Evolutionary conservation across 2,329 filamentous ascomycete genomes (phyloP).

Genomic region (Fusarium sp.): DNA sequence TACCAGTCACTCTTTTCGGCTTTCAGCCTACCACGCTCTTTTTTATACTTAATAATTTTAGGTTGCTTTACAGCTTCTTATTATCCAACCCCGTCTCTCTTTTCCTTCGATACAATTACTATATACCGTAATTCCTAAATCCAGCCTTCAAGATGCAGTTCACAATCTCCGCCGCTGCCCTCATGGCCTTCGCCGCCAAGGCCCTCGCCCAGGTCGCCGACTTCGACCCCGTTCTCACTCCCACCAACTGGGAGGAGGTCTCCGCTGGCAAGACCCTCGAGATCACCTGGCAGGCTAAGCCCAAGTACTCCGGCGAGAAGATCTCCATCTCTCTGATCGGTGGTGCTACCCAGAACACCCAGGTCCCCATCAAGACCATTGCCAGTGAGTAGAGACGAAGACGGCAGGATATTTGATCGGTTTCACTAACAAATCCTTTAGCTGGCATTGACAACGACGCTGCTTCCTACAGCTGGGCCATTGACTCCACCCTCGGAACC

Average conservation of each 20-base stretch:
- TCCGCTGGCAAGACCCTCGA: constrained; percentile 59
- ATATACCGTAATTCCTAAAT: constrained; percentile 38
- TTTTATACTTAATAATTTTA: constrained; percentile 35
- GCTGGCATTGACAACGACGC: constrained; percentile 58
- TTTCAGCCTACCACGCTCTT: constrained; percentile 47
- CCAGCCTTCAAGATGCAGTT: constrained; percentile 63
- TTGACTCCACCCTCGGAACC: constrained; percentile 57
- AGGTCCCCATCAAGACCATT: constrained; percentile 56
- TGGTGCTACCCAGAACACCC: constrained; percentile 56
- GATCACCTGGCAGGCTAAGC: constrained; percentile 61
- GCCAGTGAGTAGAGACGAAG: constrained; percentile 59
- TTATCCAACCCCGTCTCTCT: constrained; percentile 16
- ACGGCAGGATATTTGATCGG: not conserved
- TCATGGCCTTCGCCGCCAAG: constrained; percentile 62
- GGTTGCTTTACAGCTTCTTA: constrained; percentile 29
- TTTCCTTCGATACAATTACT: constrained; percentile 31
- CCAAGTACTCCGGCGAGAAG: constrained; percentile 53
- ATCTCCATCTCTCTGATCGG: constrained; percentile 66
- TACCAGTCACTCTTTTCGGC: constrained; percentile 48
- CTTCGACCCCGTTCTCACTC: constrained; percentile 65
- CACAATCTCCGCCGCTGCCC: constrained; percentile 56
- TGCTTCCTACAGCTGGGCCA: constrained; percentile 60
- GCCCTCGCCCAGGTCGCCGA: constrained; percentile 64
- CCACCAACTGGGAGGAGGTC: constrained; percentile 55
- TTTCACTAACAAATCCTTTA: constrained; percentile 38